A percentile compares a stretch with the other conserved stretches of the same genome.
phyloP scores from a whole-genome alignment of 768 basidiomycete species.

The Lactarius tabidus region DNA sequence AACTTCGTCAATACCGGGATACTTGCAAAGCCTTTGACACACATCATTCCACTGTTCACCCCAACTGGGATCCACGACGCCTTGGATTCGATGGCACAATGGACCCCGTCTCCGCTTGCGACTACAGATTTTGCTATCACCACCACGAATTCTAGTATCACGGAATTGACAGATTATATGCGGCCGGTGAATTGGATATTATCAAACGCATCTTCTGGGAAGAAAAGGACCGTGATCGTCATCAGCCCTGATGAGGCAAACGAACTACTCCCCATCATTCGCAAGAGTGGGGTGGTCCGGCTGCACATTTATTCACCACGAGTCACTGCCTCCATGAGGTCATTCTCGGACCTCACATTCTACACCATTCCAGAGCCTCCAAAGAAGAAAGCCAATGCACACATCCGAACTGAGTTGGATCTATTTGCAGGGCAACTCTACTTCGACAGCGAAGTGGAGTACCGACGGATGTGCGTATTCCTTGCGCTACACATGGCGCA shows the following conservation, averaged over 20 bases:
- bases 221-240: not conserved
- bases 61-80: not conserved
- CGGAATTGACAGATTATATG: not conserved
- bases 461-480: not conserved
- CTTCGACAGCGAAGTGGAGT: not conserved
- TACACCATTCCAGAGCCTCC: conserved; percentile 4
- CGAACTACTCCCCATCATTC: not conserved
- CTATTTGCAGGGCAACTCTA: not conserved
- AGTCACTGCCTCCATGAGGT: not conserved
- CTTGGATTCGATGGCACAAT: not conserved
- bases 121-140: not conserved
- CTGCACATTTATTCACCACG: not conserved
- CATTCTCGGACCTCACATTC: not conserved
- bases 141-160: not conserved
- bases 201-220: not conserved
- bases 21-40: not conserved
- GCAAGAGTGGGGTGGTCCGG: not conserved
- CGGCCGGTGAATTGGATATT: not conserved
- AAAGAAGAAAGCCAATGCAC: not conserved
- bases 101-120: not conserved
- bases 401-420: not conserved
- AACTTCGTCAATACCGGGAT: not conserved
- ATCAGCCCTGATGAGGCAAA: not conserved
- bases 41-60: not conserved
- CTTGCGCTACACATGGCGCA: not conserved